A percentile compares a stretch with the other conserved stretches of the same genome.
Evolutionary conservation across 2,329 filamentous ascomycete species (phyloP).

Genomic region (Aspergillus quadrilineatus): DNA sequence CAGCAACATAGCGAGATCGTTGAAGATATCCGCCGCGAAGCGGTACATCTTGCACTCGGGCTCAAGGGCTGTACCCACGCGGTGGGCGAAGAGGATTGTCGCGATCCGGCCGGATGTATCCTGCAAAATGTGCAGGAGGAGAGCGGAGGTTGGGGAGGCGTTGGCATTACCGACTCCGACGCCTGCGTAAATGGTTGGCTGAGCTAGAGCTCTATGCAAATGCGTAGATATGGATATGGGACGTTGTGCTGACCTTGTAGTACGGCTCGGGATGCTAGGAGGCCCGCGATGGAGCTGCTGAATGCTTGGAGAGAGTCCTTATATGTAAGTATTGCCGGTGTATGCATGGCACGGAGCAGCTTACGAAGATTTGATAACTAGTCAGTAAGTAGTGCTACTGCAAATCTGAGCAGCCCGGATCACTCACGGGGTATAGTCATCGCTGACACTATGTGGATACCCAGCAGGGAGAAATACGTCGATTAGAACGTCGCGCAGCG

Average conservation of each 20-base stretch:
- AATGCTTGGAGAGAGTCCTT: conserved; percentile 45
- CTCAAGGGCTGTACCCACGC: conserved; percentile 77
- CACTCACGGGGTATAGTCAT: conserved; percentile 72
- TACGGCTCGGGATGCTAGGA: conserved; percentile 79
- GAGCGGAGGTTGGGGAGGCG: conserved; percentile 74
- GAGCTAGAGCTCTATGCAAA: background rate
- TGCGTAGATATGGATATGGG: background rate
- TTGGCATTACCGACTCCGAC: conserved; percentile 81
- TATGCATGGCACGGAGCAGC: conserved; percentile 22
- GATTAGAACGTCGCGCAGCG: conserved; percentile 47
- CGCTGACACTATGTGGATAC: conserved; percentile 82
- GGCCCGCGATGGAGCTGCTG: conserved; percentile 43
- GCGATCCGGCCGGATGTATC: conserved; percentile 77
- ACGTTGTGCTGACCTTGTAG: conserved; percentile 59
- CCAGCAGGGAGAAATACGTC: conserved; percentile 82
- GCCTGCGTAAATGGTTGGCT: conserved; percentile 40
- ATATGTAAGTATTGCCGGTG: background rate
- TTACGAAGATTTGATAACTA: conserved; percentile 68
- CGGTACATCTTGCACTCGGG: conserved; percentile 90
- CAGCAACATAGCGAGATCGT: conserved; percentile 82
- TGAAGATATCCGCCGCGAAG: conserved; percentile 82
- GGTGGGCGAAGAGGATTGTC: conserved; percentile 82
- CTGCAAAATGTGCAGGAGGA: conserved; percentile 80
- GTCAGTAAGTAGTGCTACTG: conserved; percentile 6
- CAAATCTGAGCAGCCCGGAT: background rate